Evolutionary conservation across 2,329 filamentous ascomycete species (phyloP).

Genomic region (Colletotrichum navitas): DNA sequence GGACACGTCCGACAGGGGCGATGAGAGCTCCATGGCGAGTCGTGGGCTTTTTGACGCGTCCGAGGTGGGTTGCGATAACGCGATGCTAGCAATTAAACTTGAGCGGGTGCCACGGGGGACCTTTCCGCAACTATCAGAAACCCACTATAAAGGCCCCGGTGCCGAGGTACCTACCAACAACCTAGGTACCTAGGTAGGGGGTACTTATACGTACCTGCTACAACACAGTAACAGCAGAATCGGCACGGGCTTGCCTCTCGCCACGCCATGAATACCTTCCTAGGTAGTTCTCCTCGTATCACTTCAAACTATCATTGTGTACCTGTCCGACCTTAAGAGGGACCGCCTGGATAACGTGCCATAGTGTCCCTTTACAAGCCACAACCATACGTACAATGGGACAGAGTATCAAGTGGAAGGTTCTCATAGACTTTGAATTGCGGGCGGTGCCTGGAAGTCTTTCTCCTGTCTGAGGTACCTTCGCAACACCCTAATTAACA

Average conservation of each 20-base stretch:
- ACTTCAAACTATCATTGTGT: no score
- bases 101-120: constrained; percentile 1
- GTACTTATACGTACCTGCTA: background rate
- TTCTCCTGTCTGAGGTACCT: background rate
- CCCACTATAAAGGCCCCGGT: background rate
- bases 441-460: background rate
- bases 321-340: no score
- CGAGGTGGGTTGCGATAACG: constrained; percentile 23
- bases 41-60: constrained; percentile 36
- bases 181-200: background rate
- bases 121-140: background rate
- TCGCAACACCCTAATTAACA: background rate
- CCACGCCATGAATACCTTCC: no score
- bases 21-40: constrained; percentile 13
- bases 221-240: background rate
- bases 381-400: background rate
- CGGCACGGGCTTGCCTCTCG: background rate
- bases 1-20: constrained; percentile 10
- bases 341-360: no score
- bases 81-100: constrained; percentile 36
- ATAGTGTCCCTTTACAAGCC: background rate
- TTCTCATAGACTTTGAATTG: background rate
- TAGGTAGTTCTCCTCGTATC: no score
- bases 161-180: background rate
- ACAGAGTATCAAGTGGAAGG: background rate